These are phyloP conservation scores for Paramecium sonneborni DNA, from an alignment of 73 alveolate genomes.

Conservation along the genomic window DNA sequence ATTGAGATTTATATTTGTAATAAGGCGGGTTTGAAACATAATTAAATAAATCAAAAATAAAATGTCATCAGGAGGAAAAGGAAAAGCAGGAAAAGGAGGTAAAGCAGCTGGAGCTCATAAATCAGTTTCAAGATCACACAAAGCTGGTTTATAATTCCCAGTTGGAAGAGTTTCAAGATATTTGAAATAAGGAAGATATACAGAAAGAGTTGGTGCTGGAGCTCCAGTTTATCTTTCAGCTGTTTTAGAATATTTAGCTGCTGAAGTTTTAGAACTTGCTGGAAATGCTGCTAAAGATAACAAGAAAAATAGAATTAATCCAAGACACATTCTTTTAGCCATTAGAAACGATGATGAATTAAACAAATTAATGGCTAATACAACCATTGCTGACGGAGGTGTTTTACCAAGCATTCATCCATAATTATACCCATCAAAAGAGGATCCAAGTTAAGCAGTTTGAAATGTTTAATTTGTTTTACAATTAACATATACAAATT, in stretches of 20 bases:
- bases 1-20: neutral
- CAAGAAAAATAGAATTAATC: slow-evolving; percentile 88
- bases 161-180: slow-evolving; percentile 89
- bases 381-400: slow-evolving; percentile 87
- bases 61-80: slow-evolving; percentile 74
- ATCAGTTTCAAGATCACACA: slow-evolving; percentile 72
- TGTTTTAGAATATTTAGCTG: slow-evolving; percentile 82
- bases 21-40: slow-evolving; percentile 7
- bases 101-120: slow-evolving; percentile 82
- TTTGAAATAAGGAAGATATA: slow-evolving; percentile 83
- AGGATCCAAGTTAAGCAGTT: slow-evolving; percentile 40
- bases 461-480: slow-evolving; percentile 1
- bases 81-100: slow-evolving; percentile 87
- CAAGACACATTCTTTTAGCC: slow-evolving; percentile 89
- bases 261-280: slow-evolving; percentile 86
- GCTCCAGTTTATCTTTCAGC: slow-evolving; percentile 92
- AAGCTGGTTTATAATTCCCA: slow-evolving; percentile 93
- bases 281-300: slow-evolving; percentile 89
- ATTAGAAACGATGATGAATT: slow-evolving; percentile 86
- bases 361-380: slow-evolving; percentile 78
- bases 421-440: slow-evolving; percentile 53
- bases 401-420: slow-evolving; percentile 82
- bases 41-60: neutral
- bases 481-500: neutral
- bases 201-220: slow-evolving; percentile 93